Base-by-base conservation (phyloP, 495 filamentous ascomycete genomes). In the Tuber aestivum region DNA sequence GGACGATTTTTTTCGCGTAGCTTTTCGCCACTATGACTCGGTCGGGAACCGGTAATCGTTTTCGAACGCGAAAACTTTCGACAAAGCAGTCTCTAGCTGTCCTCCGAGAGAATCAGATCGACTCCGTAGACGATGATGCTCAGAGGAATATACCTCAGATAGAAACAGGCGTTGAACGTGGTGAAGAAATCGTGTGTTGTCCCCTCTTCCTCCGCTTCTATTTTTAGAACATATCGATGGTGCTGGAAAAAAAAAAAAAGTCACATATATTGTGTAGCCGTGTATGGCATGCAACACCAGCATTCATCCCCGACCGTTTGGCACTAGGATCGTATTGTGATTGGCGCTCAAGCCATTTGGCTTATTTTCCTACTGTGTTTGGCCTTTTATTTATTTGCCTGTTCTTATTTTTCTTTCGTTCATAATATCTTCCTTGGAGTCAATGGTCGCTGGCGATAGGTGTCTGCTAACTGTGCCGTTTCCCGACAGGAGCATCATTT, bases 81-180 rank as follows among this genome's bases (percentile, higher is more conserved):
- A 91, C 92, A 78, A 95, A 95, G 86, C 92, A 93, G 83, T 89
- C 87, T 76, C 92, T 98, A 76, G 90, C 90, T 75, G 90, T 99
- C 77, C 88, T 97, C 81, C 88, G 92, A 81, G 94, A 98, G 87
- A 87, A 93, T 81, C 92, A 97, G 76, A 92, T 98, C 85, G 95
- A 97, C 83, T 83, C 85, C 76, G 83, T 89, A 82, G 91, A 92
- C 76, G 91, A 92, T 80, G 90, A 92, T 76, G 85, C 87, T 76
- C 88, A 90, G 81, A 86, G 88, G 79, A 86, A 88, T 85, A 86
- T 89, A 86, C 88, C 93, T 84, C 90, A 93, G 88, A 93, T 97
- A 83, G 94, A 96, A 82, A 97, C 95, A 75, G 95, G 95, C 80
- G 95, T 99, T 77, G 95, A 99, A 85, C 94, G 96, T 83, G 91